phyloP scores from a whole-genome alignment of 345 rosid species.

The Pistacia vera region DNA sequence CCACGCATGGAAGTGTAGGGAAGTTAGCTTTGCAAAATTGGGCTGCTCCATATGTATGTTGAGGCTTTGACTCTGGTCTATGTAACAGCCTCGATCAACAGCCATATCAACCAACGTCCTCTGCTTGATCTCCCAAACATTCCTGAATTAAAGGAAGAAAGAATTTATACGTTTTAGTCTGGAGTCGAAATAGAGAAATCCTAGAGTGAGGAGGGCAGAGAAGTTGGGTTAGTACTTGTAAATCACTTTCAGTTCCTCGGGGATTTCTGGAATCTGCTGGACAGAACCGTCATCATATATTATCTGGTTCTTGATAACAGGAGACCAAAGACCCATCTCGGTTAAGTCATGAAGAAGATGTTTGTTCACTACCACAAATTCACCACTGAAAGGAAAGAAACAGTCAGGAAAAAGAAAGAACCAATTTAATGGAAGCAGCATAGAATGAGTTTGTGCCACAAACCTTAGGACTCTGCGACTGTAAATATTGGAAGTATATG shows the following conservation, averaged over 20 bases:
- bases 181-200: background rate
- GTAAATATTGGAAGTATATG: constrained; percentile 88
- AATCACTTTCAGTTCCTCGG: constrained; percentile 66
- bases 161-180: constrained; percentile 1
- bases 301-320: constrained; percentile 76
- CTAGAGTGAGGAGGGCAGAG: background rate
- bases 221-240: constrained; percentile 56
- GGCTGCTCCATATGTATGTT: constrained; percentile 94
- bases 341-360: constrained; percentile 94
- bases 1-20: constrained; percentile 87
- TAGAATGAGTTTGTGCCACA: background rate
- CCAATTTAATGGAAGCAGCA: no score
- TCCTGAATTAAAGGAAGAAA: constrained; percentile 39
- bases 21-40: constrained; percentile 76
- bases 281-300: constrained; percentile 79
- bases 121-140: constrained; percentile 98
- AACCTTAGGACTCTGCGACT: constrained; percentile 92
- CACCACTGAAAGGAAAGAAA: constrained; percentile 57
- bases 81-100: constrained; percentile 86
- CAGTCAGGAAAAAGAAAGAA: no score
- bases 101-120: constrained; percentile 90
- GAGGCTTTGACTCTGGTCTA: constrained; percentile 95
- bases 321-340: constrained; percentile 91
- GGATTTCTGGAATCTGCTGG: constrained; percentile 69
- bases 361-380: constrained; percentile 93